Percentiles rank a stretch among this genome's conserved stretches.
phyloP scores from a whole-genome alignment of 2,329 filamentous ascomycete genomes.

The Hypoxylon sp. region DNA sequence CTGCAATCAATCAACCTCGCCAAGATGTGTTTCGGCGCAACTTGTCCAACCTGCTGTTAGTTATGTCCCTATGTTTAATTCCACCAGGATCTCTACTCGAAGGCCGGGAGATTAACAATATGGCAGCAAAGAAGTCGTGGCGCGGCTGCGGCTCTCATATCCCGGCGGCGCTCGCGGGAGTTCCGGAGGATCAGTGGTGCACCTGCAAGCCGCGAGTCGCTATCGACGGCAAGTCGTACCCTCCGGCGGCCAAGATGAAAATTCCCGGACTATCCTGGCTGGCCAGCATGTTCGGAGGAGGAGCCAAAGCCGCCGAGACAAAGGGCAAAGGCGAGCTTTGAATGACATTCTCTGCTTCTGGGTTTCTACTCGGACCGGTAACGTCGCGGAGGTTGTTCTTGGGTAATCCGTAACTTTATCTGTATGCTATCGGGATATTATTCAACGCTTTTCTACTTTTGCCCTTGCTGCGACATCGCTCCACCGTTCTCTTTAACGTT shows the following conservation, averaged over 20 bases:
- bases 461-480: slow-evolving; percentile 24
- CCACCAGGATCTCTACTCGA: neutral
- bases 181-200: slow-evolving; percentile 58
- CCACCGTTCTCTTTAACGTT: slow-evolving; percentile 6
- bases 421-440: slow-evolving; percentile 1
- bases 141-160: slow-evolving; percentile 59
- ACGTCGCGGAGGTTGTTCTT: neutral
- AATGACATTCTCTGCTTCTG: neutral
- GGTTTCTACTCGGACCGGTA: neutral
- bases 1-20: neutral
- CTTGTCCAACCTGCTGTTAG: slow-evolving; percentile 37
- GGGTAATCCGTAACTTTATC: neutral
- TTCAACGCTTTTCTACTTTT: neutral
- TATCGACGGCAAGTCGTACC: slow-evolving; percentile 55
- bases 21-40: slow-evolving; percentile 42
- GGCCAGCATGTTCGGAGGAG: slow-evolving; percentile 40
- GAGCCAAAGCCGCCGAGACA: slow-evolving; percentile 13
- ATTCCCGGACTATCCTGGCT: slow-evolving; percentile 53
- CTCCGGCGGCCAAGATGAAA: slow-evolving; percentile 51
- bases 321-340: slow-evolving; percentile 33
- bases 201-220: slow-evolving; percentile 55
- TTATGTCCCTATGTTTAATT: neutral
- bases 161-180: slow-evolving; percentile 52
- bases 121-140: slow-evolving; percentile 57
- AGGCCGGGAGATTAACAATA: neutral